Evolutionary conservation across 177 flowering plant genomes (phyloP), one percentile per base, ranked within the genome.

Genomic region (Vitis hybrid): DNA sequence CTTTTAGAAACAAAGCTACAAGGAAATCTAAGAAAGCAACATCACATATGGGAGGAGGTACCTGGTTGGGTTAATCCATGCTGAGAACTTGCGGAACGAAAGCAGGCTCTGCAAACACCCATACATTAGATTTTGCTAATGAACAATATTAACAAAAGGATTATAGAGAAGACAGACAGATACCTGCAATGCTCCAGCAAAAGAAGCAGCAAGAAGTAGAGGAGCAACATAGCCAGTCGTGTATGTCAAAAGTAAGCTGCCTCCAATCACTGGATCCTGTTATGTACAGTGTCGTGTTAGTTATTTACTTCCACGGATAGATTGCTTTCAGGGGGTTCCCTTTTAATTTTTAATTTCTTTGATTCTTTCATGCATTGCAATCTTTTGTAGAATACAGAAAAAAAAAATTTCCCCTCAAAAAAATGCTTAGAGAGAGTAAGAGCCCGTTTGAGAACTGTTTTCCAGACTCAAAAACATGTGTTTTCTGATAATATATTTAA

Each of bases 181-280:
- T 79, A 95, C 98, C 97, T 93, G 99, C 84, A 93, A 78, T 70
- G 98, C 99, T 66, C 98, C 96, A 18, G 98, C 99, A 82, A 95
- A 95, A 50, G 98, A 95, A 73, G 98, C 98, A 71, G 99, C 98
- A 73, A 95, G 88, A 73, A 93, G 96, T 60, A 95, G 85, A 67
- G 99, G 99, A 68, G 96, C 88, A 69, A 95, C 89, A 80, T 93
- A 95, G 66, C 99, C 99, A 19, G 99, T 95, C 63, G 99, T 90
- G 86, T 93, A 93, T n/a, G 97, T 86, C 81, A 95, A 78, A 62
- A 95, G 91, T 67, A 95, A 80, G 88, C 97, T 90, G 63, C 99
- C 97, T n/a, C 99, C 99, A 2, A 95, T 67, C 13, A 93, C 15
- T 54, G 99, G 99, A 82, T 95, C 97, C 98, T 91, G 89, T 75